These are phyloP conservation scores for Mucor irregularis DNA, from an alignment of 371 early-diverging fungal genomes.

Conservation along the genomic window DNA sequence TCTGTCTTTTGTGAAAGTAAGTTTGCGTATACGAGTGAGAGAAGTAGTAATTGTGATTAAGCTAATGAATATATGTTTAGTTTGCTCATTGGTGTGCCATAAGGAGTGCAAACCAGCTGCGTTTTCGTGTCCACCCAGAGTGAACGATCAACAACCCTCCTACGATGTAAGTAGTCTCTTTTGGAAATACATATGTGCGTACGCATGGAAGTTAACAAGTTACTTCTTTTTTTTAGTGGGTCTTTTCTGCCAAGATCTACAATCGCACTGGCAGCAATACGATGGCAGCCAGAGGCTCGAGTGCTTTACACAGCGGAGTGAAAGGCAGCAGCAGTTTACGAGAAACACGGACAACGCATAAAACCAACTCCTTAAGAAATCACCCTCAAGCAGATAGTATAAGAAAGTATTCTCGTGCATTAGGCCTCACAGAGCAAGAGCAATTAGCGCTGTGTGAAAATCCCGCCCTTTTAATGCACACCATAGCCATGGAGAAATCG, in stretches of 20 bases:
- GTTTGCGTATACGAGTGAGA: neutral
- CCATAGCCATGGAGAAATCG: neutral
- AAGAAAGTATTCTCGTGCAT: constrained; percentile 32
- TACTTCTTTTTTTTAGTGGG: constrained; percentile 1
- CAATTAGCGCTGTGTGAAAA: constrained; percentile 36
- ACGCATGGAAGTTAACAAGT: neutral
- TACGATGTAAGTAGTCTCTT: constrained; percentile 41
- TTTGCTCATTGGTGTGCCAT: constrained; percentile 44
- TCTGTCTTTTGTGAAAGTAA: constrained; percentile 44
- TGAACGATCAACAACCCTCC: constrained; percentile 48
- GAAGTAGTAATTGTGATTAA: neutral
- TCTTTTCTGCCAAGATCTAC: constrained; percentile 21
- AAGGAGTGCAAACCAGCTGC: constrained; percentile 38
- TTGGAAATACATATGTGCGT: no score
- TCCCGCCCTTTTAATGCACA: constrained; percentile 25
- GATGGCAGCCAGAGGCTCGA: constrained; percentile 1
- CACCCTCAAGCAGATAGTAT: constrained; percentile 42
- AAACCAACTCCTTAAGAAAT: constrained; percentile 2
- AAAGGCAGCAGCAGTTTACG: constrained; percentile 3
- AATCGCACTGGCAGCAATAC: constrained; percentile 6
- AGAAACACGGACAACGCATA: neutral
- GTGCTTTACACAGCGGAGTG: constrained; percentile 5
- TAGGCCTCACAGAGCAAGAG: constrained; percentile 36
- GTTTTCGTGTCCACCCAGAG: constrained; percentile 49
- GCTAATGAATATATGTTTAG: constrained; percentile 10